Conservation (phyloP, 2,329 filamentous ascomycete genomes). For the Scedosporium minutisporum region DNA sequence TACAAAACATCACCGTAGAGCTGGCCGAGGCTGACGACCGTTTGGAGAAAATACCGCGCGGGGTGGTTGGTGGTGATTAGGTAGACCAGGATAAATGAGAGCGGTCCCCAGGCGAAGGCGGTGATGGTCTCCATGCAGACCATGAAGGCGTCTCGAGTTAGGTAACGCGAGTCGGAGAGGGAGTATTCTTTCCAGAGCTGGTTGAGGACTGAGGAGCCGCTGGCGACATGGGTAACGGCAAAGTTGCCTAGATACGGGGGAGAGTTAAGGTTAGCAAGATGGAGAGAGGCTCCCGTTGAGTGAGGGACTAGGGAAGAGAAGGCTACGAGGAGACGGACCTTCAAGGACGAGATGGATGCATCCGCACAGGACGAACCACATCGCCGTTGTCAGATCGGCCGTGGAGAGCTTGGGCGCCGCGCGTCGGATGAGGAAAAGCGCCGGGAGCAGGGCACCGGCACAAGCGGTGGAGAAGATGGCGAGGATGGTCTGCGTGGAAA, state of each 20-base stretch:
- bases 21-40: constrained; percentile 35
- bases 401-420: constrained; percentile 41
- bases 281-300: no score
- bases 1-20: constrained; percentile 45
- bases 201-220: constrained; percentile 34
- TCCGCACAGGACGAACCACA: constrained; percentile 70
- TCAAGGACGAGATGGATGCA: constrained; percentile 35
- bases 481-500: constrained; percentile 48
- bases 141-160: constrained; percentile 42
- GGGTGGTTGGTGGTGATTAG: constrained; percentile 26
- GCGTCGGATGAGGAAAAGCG: constrained; percentile 42
- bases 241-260: constrained; percentile 34
- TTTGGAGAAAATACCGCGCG: constrained; percentile 38
- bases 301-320: no score
- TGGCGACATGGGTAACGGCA: constrained; percentile 29
- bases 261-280: not conserved
- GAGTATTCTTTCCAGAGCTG: constrained; percentile 52
- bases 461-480: constrained; percentile 48
- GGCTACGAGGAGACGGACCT: constrained; percentile 14
- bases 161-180: constrained; percentile 45
- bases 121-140: constrained; percentile 47
- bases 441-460: constrained; percentile 44
- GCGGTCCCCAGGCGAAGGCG: constrained; percentile 41
- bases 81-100: constrained; percentile 37
- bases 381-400: constrained; percentile 47